These are phyloP conservation scores for Phylloporus rhodoxanthus DNA, from an alignment of 768 basidiomycete species.

Conservation along the genomic window DNA sequence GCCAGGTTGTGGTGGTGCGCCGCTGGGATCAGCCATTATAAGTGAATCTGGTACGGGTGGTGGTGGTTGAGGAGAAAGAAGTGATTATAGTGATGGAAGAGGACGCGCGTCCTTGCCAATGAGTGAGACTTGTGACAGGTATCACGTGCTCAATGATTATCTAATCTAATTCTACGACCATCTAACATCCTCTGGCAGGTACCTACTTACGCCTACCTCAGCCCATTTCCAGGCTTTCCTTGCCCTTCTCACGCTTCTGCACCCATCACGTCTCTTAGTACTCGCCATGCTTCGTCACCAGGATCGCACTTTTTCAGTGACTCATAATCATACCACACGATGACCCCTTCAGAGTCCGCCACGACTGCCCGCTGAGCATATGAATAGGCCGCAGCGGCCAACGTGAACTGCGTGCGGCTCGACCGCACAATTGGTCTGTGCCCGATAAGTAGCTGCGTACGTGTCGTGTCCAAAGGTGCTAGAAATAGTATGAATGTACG, in stretches of 20 bases:
- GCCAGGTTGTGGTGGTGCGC: constrained; percentile 76
- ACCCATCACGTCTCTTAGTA: constrained; percentile 20
- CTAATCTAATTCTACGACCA: constrained; percentile 5
- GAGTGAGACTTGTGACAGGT: background rate
- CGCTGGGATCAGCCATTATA: constrained; percentile 75
- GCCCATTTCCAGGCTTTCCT: background rate
- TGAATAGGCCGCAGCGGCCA: constrained; percentile 57
- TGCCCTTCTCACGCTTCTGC: constrained; percentile 17
- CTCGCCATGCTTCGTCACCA: constrained; percentile 41
- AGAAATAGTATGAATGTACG: constrained; percentile 19
- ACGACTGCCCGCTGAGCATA: constrained; percentile 57
- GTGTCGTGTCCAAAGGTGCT: background rate
- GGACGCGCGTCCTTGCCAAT: constrained; percentile 29
- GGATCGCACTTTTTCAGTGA: constrained; percentile 58
- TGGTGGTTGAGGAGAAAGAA: constrained; percentile 12
- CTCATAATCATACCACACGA: constrained; percentile 81
- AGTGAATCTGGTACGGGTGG: constrained; percentile 4
- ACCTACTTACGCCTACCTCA: background rate
- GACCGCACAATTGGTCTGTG: constrained; percentile 44
- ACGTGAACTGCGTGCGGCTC: constrained; percentile 41
- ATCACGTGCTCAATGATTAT: constrained; percentile 5
- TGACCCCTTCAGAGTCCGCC: constrained; percentile 54
- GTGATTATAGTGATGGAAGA: background rate
- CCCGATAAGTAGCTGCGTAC: constrained; percentile 53
- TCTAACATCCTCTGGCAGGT: constrained; percentile 1